phyloP scores from a whole-genome alignment of 23 red algal species.

The Gracilaria domingensis region DNA sequence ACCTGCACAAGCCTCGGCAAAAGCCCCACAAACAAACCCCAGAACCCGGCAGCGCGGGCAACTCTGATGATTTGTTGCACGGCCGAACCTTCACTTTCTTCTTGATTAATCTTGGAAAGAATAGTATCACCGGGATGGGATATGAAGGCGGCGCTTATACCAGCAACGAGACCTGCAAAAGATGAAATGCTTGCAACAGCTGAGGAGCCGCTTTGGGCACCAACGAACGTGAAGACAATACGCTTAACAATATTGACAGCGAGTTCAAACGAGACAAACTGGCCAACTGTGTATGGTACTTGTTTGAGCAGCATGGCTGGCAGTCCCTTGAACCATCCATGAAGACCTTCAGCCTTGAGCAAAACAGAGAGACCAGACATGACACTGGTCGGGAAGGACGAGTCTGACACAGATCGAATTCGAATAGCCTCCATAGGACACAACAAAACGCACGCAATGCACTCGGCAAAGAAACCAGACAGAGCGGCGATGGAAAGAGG shows the following conservation, averaged over 20 bases:
- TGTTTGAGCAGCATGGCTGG: slow-evolving; percentile 89
- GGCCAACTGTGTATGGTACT: slow-evolving; percentile 92
- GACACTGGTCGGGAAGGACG: slow-evolving; percentile 71
- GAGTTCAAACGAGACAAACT: slow-evolving; percentile 92
- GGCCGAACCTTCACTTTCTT: slow-evolving; percentile 53
- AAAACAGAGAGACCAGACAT: slow-evolving; percentile 62
- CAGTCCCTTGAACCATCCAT: slow-evolving; percentile 88
- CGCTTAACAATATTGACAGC: slow-evolving; percentile 59
- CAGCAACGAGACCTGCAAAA: slow-evolving; percentile 78
- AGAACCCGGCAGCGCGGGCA: slow-evolving; percentile 61
- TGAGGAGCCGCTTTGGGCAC: slow-evolving; percentile 33
- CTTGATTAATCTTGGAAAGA: slow-evolving; percentile 86
- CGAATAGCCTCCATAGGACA: slow-evolving; percentile 97
- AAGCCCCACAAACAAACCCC: slow-evolving; percentile 84
- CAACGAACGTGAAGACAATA: slow-evolving; percentile 25
- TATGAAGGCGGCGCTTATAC: slow-evolving; percentile 79
- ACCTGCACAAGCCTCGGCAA: slow-evolving; percentile 81
- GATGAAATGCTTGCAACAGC: slow-evolving; percentile 70
- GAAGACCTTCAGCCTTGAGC: slow-evolving; percentile 77
- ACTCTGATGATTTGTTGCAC: slow-evolving; percentile 55
- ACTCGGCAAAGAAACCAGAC: slow-evolving; percentile 84
- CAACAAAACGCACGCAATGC: slow-evolving; percentile 78
- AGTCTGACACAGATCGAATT: slow-evolving; percentile 89
- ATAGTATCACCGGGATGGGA: slow-evolving; percentile 96
- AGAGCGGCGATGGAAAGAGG: slow-evolving; percentile 71